Evolutionary conservation across 176 grass and related monocot species (phyloP).

Genomic region (Puya raimondii): DNA sequence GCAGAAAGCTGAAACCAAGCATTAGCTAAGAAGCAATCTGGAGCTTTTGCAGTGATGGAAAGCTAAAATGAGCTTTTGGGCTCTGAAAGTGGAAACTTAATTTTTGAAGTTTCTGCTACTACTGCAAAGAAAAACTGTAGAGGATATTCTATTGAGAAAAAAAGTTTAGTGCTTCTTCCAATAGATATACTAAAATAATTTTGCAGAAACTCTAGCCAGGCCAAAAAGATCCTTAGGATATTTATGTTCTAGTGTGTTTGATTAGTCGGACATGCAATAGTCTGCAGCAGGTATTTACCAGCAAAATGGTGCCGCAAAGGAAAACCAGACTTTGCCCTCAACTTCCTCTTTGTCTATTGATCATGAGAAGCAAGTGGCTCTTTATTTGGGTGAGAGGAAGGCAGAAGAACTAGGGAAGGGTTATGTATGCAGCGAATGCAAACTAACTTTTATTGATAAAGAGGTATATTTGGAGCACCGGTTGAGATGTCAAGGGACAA

Average conservation of each 20-base stretch:
- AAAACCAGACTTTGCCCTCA: slow-evolving; percentile 23
- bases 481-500: slow-evolving; percentile 40
- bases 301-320: slow-evolving; percentile 25
- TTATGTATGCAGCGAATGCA: slow-evolving; percentile 45
- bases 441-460: slow-evolving; percentile 47
- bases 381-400: slow-evolving; percentile 20
- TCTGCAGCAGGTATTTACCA: slow-evolving; percentile 32
- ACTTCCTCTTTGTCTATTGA: slow-evolving; percentile 17
- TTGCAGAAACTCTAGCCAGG: no score
- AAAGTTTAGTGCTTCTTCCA: no score
- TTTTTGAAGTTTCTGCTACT: no score
- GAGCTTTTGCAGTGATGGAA: no score
- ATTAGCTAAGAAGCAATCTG: no score
- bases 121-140: no score
- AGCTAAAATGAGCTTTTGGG: no score
- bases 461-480: slow-evolving; percentile 48
- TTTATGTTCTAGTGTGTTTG: slow-evolving; percentile 10
- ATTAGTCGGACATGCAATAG: slow-evolving; percentile 27
- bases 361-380: slow-evolving; percentile 30
- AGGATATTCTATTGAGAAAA: no score
- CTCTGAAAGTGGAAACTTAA: no score
- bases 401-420: slow-evolving; percentile 9
- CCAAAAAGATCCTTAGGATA: slow-evolving; percentile 10
- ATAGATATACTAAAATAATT: no score
- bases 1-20: no score